A percentile compares a stretch with the other conserved stretches of the same genome.
These are phyloP conservation scores for Mycena belliarum DNA, from an alignment of 768 basidiomycete species.

Conservation along the genomic window DNA sequence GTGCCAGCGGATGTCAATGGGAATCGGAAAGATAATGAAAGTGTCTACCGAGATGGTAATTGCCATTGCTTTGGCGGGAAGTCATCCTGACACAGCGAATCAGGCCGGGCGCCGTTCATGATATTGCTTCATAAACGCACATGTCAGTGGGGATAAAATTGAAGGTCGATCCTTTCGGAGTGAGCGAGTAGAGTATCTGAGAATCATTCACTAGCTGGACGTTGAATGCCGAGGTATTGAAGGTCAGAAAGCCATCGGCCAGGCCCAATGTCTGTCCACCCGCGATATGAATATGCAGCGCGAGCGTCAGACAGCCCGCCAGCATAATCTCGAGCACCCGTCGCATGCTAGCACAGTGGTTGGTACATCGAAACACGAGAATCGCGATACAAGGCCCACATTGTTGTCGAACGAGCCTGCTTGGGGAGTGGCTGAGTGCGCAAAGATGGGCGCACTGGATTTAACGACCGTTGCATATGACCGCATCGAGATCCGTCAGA, in stretches of 20 bases:
- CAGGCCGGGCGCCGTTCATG: background rate
- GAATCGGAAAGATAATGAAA: background rate
- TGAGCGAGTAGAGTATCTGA: slow-evolving; percentile 56
- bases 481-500: slow-evolving; percentile 5
- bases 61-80: slow-evolving; percentile 44
- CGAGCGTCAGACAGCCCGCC: slow-evolving; percentile 4
- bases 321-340: slow-evolving; percentile 9
- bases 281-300: slow-evolving; percentile 7
- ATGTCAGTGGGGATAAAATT: slow-evolving; percentile 55
- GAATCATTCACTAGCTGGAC: slow-evolving; percentile 56
- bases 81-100: slow-evolving; percentile 34
- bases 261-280: slow-evolving; percentile 42
- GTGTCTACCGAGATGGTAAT: slow-evolving; percentile 49
- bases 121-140: background rate
- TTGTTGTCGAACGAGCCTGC: background rate
- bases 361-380: background rate
- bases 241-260: slow-evolving; percentile 46
- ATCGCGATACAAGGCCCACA: slow-evolving; percentile 1
- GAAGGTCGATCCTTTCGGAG: slow-evolving; percentile 39
- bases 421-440: background rate
- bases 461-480: slow-evolving; percentile 15
- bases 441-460: background rate
- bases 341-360: slow-evolving; percentile 14
- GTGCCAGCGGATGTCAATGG: background rate
- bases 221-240: slow-evolving; percentile 46